A percentile compares a stretch with the other conserved stretches of the same genome.
phyloP scores from a whole-genome alignment of 2,329 filamentous ascomycete species.

The Diaporthe vaccinii region DNA sequence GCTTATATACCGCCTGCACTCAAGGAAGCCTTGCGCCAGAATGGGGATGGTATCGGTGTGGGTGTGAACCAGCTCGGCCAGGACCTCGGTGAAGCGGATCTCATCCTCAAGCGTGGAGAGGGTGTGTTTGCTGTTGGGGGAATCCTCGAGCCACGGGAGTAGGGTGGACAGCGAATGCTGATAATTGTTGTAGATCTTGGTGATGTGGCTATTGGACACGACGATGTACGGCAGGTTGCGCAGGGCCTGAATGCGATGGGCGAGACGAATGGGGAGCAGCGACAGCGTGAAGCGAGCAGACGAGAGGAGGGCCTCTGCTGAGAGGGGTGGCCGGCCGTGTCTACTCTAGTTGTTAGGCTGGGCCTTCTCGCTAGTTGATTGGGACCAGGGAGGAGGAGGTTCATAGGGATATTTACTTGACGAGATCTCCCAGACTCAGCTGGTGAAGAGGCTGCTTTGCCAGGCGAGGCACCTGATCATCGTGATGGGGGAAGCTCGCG shows the following conservation, averaged over 20 bases:
- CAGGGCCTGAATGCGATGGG: constrained; percentile 92
- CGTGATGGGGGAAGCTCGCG: constrained; percentile 63
- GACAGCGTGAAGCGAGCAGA: constrained; percentile 97
- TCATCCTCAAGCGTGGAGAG: constrained; percentile 88
- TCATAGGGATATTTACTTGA: constrained; percentile 73
- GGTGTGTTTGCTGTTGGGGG: constrained; percentile 57
- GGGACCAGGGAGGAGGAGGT: constrained; percentile 24
- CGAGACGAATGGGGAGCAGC: constrained; percentile 90
- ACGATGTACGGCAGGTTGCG: constrained; percentile 97
- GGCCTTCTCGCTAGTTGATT: neutral
- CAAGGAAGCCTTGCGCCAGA: constrained; percentile 90
- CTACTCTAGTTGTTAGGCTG: constrained; percentile 51
- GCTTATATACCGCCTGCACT: constrained; percentile 91
- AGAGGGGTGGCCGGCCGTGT: constrained; percentile 86
- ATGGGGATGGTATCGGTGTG: constrained; percentile 96
- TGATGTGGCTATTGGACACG: constrained; percentile 96
- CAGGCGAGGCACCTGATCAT: constrained; percentile 83
- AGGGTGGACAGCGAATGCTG: constrained; percentile 92
- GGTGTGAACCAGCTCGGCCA: constrained; percentile 94
- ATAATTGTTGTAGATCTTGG: constrained; percentile 96
- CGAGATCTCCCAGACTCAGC: constrained; percentile 87
- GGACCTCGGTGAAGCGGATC: constrained; percentile 89
- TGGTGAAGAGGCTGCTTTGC: constrained; percentile 84
- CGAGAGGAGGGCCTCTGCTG: constrained; percentile 82
- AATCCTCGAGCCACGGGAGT: constrained; percentile 76